Base-by-base conservation (phyloP, 352 stramenopile species). In the Phytophthora europaea region DNA sequence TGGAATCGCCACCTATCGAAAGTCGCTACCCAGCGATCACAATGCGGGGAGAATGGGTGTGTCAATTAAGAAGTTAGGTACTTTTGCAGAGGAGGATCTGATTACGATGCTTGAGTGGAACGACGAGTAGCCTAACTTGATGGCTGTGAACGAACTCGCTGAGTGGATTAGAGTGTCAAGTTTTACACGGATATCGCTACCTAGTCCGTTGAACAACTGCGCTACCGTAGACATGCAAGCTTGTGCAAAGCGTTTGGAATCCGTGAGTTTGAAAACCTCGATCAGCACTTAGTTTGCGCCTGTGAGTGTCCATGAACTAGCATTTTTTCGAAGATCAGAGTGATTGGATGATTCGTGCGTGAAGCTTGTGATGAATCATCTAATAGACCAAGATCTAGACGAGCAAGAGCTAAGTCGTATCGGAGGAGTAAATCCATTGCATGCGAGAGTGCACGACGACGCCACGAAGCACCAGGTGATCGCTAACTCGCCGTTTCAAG, bases 341-440 rank as follows among this genome's bases (percentile, higher is more conserved):
- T 69, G 62, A 52, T 22, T 69, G 10, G 62, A 69, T 15, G 62
- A 69, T 15, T 18, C 62, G 16, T 62, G 62, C 34, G 18, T 69
- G 10, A 56, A 51, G 26, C 33, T 65, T 4, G 59, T 47, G 6
- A 55, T 65, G 22, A 31, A 9, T 31, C 26, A 65, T 22, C 7
- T 65, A 4, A 34, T 48, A 18, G 31, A 57, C 2, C 54, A 15
- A 34, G 22, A 6, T n/a, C 10, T 40, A 23, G 40, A 53, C 31
- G 10, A 6, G 8, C 15, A 43, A 43, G 34, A 7, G 13, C 45
- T 26, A 34, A 53, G 34, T 20, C 22, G 10, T 16, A 67, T 59
- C 9, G 60, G 50, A 16, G 48, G 33, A 3, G 60, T 67, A 10
- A 60, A 59, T 8, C 60, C 60, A 43, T 26, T 67, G 20, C 59